Conservation (phyloP, 148 eudicot genomes). For the Vaccinium darrowii region DNA sequence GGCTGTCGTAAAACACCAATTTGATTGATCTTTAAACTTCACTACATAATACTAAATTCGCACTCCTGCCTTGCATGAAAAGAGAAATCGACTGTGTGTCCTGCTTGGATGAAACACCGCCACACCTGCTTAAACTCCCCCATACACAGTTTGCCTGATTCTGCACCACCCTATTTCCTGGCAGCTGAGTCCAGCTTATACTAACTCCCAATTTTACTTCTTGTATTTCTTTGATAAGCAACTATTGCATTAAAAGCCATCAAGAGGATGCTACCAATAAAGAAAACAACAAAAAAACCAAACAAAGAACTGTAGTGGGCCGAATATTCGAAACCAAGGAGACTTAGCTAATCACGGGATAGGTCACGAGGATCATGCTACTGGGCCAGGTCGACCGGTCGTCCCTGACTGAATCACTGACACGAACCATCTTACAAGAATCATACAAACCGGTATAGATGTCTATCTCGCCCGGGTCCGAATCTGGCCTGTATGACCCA, state of each 20-base stretch:
- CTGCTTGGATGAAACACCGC: neutral
- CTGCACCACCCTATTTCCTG: neutral
- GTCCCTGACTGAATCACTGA: no score
- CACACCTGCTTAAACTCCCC: no score
- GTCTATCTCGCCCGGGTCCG: no score
- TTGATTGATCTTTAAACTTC: neutral
- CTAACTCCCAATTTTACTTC: neutral
- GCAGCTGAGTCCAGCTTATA: neutral
- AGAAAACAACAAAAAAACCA: neutral
- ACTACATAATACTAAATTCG: neutral
- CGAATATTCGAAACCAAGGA: no score
- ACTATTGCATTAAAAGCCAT: neutral
- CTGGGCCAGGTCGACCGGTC: no score
- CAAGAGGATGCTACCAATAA: neutral
- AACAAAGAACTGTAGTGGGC: no score
- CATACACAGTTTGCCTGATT: neutral
- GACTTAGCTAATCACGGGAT: no score
- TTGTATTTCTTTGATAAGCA: neutral
- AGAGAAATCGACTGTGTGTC: neutral
- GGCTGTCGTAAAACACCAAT: neutral
- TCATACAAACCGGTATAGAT: no score
- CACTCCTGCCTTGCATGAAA: neutral
- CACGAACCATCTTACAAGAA: no score
- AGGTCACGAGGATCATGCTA: no score
- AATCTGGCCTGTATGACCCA: no score